Conservation (phyloP, 2,329 filamentous ascomycete genomes). For the Beauveria scarabaeidicola region DNA sequence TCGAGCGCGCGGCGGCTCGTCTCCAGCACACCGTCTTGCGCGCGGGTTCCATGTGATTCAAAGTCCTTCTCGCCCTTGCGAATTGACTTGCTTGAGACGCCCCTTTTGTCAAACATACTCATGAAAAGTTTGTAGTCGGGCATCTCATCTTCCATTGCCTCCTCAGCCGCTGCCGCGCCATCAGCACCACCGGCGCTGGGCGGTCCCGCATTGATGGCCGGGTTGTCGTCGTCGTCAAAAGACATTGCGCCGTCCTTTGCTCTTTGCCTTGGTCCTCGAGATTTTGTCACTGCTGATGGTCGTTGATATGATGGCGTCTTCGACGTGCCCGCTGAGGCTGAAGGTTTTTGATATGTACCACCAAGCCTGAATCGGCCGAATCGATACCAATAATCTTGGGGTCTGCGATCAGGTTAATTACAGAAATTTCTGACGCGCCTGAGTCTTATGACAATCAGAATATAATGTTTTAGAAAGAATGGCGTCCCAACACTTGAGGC, state of each 20-base stretch:
- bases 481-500: not conserved
- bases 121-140: constrained; percentile 77
- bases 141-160: constrained; percentile 66
- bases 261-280: not conserved
- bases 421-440: too few species aligned
- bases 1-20: constrained; percentile 83
- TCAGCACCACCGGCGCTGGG: constrained; percentile 18
- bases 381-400: too few species aligned
- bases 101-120: constrained; percentile 41
- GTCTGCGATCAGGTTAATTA: too few species aligned
- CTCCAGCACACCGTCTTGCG: constrained; percentile 70
- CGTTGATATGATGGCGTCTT: not conserved
- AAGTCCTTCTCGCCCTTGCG: constrained; percentile 97
- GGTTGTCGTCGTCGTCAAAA: constrained; percentile 37
- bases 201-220: constrained; percentile 17
- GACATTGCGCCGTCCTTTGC: constrained; percentile 22
- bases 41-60: constrained; percentile 79
- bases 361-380: too few species aligned
- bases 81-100: constrained; percentile 55
- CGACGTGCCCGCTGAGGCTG: not conserved
- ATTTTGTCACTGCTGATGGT: not conserved
- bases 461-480: not conserved
- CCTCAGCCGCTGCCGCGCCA: constrained; percentile 33
- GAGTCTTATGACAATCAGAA: too few species aligned
- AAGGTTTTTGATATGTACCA: not conserved